A percentile compares a stretch with the other conserved stretches of the same genome.
Conservation (phyloP, 176 grass and related monocot species). For the Triticum urartu region DNA sequence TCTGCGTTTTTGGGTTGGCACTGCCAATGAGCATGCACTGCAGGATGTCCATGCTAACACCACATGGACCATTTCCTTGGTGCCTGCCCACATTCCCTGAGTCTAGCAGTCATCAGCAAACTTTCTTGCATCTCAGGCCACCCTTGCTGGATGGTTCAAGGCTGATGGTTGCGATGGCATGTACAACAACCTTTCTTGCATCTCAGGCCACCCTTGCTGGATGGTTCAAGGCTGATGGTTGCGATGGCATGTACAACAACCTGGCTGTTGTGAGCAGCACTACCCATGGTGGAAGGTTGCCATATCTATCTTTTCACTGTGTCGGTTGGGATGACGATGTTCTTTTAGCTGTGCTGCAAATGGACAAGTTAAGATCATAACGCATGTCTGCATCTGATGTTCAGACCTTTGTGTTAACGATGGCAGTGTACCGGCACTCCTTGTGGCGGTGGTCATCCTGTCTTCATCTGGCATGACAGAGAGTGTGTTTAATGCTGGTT, state of each 20-base stretch:
- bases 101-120: not conserved
- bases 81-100: not conserved
- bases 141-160: not conserved
- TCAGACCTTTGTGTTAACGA: not conserved
- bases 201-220: not conserved
- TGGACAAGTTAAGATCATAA: not conserved
- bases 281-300: not conserved
- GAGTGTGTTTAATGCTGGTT: not conserved
- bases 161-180: too few relatives aligned
- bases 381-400: not conserved
- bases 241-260: too few relatives aligned
- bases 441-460: not conserved
- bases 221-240: not conserved
- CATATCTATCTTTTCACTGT: not conserved
- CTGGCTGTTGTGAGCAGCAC: not conserved
- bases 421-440: not conserved
- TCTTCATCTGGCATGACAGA: not conserved
- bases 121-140: not conserved
- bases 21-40: not conserved
- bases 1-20: not conserved
- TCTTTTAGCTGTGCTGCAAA: not conserved
- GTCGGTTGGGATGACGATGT: not conserved
- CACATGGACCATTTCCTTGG: not conserved
- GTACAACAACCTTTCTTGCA: not conserved
- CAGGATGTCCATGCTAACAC: not conserved